Conservation (phyloP, 1,284 basidiomycete species). For the Neotropicomus parvogracilis region DNA sequence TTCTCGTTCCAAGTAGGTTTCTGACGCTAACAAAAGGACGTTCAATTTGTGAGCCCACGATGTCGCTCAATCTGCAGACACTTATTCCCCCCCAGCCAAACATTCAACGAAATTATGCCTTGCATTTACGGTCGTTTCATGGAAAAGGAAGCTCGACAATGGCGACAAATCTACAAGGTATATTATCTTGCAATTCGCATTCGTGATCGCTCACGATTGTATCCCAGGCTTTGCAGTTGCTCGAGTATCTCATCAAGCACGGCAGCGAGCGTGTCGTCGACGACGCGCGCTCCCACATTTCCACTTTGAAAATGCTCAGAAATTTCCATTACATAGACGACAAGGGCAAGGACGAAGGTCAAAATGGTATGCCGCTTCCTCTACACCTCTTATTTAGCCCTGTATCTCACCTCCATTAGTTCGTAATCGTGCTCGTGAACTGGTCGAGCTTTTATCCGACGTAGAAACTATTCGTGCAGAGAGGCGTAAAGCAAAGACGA, state of each 20-base stretch:
- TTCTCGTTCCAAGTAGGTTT: neutral
- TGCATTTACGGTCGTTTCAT: conserved; percentile 92
- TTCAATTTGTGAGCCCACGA: conserved; percentile 78
- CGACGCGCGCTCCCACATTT: conserved; percentile 91
- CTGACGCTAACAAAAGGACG: conserved; percentile 50
- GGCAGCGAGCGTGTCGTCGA: conserved; percentile 99
- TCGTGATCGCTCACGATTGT: neutral
- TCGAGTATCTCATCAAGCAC: conserved; percentile 96
- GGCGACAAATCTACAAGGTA: conserved; percentile 99
- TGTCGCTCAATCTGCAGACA: neutral
- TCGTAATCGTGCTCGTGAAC: conserved; percentile 89
- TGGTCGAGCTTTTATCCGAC: conserved; percentile 86
- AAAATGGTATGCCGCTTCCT: conserved; percentile 70
- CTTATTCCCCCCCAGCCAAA: conserved; percentile 58
- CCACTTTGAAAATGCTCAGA: conserved; percentile 95
- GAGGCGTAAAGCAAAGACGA: conserved; percentile 90
- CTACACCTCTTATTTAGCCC: neutral
- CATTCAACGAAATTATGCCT: conserved; percentile 99
- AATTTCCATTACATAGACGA: conserved; percentile 99
- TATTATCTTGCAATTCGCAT: neutral
- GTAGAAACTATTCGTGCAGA: conserved; percentile 89
- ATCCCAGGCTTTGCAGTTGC: conserved; percentile 79
- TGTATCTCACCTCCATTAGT: conserved; percentile 49
- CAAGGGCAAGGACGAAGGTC: conserved; percentile 98
- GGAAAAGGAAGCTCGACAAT: conserved; percentile 97